These are phyloP conservation scores for Endoconidiophora laricicola DNA, from an alignment of 2,329 filamentous ascomycete genomes.

Conservation along the genomic window DNA sequence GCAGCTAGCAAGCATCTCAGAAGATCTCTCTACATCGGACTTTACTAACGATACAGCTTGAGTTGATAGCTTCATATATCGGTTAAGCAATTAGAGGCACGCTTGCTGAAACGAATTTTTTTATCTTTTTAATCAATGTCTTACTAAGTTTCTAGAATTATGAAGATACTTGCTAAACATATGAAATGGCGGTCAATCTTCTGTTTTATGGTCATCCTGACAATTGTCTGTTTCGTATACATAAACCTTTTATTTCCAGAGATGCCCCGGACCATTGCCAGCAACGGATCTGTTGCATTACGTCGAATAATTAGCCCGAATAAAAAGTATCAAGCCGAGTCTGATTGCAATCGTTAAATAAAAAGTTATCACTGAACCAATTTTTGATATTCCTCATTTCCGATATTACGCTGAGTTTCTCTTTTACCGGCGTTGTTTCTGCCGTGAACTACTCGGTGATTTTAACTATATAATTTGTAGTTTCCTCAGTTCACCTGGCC, in stretches of 20 bases:
- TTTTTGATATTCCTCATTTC: slow-evolving; percentile 20
- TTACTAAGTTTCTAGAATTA: no score
- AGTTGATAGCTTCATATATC: slow-evolving; percentile 14
- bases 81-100: slow-evolving; percentile 33
- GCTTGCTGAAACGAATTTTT: slow-evolving; percentile 21
- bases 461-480: slow-evolving; percentile 15
- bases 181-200: slow-evolving; percentile 36
- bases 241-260: slow-evolving; percentile 21
- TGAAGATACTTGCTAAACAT: slow-evolving; percentile 17
- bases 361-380: slow-evolving; percentile 16
- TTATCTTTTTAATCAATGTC: no score
- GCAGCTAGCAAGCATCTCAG: slow-evolving; percentile 19
- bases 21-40: slow-evolving; percentile 15
- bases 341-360: not conserved
- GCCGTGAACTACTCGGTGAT: slow-evolving; percentile 18
- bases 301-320: slow-evolving; percentile 13
- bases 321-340: not conserved
- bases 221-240: slow-evolving; percentile 21
- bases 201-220: slow-evolving; percentile 34
- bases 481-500: slow-evolving; percentile 14
- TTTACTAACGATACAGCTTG: no score
- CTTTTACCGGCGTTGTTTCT: slow-evolving; percentile 21
- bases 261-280: slow-evolving; percentile 18
- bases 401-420: slow-evolving; percentile 18
- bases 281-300: slow-evolving; percentile 17